These are phyloP conservation scores for Pseudogymnoascus sp. DNA, from an alignment of 2,329 filamentous ascomycete species.

Conservation along the genomic window DNA sequence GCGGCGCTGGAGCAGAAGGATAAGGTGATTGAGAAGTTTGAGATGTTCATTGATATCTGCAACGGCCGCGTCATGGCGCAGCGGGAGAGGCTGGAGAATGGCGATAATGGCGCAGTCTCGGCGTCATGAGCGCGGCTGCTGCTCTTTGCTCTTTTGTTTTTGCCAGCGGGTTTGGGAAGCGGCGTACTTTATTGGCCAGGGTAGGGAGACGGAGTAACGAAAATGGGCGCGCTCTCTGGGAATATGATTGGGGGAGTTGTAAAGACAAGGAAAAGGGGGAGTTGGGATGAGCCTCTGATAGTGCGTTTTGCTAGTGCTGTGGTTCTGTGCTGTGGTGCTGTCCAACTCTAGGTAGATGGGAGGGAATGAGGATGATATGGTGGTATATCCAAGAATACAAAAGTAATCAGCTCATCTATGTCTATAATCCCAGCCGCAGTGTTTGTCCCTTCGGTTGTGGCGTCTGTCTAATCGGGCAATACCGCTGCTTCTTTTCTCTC, in stretches of 20 bases:
- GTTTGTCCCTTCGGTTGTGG: too few relatives aligned
- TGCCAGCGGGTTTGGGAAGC: neutral
- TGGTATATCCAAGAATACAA: neutral
- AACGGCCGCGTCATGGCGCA: slow-evolving; percentile 58
- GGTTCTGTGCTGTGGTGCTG: neutral
- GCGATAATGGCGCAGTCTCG: neutral
- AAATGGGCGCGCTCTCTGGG: neutral
- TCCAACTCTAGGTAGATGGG: neutral
- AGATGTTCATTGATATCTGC: slow-evolving; percentile 63
- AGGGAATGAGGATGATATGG: neutral
- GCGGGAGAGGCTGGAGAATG: slow-evolving; percentile 41
- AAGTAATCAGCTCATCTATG: neutral
- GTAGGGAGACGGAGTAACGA: neutral
- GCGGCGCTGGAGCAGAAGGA: slow-evolving; percentile 54
- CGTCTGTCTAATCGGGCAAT: too few relatives aligned
- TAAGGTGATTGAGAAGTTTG: slow-evolving; percentile 52
- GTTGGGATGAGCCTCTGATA: neutral
- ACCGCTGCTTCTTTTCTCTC: too few relatives aligned
- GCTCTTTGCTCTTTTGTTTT: neutral
- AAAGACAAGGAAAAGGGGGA: neutral
- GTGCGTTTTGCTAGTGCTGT: neutral
- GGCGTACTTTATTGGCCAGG: slow-evolving; percentile 3
- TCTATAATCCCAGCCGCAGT: neutral
- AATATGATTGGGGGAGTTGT: neutral
- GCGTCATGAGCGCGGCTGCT: neutral